Base-by-base conservation (phyloP, 2,329 filamentous ascomycete genomes). In the Xylariaceae sp. region DNA sequence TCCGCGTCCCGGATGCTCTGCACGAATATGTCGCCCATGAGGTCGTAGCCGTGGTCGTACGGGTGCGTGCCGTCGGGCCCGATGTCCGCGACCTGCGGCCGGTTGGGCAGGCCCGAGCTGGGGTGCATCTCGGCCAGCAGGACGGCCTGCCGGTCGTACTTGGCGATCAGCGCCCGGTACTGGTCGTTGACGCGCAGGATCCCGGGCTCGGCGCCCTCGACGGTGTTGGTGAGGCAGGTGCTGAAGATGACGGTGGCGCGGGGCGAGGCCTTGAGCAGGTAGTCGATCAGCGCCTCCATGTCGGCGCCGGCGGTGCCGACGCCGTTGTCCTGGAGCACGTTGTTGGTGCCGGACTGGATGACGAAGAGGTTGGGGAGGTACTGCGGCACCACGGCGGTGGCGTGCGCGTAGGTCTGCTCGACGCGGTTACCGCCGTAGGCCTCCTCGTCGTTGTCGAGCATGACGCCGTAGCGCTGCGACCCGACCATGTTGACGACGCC, bases 281-380 rank as follows among this genome's bases (percentile, higher is more conserved):
- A 61, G 34, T 60, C 45, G 37, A 63, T 52, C 34, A 63, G 49
- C 13, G 48, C 39, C 31, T 51, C 51, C 50, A 63, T 51, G 16
- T 58, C 41, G 17, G 41, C 30, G 19, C 55, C 53, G 1, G 56
- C 50, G 34, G 52, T 48, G 33, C 54, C 44, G 19, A 54, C 44
- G 19, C 60, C 53, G 15, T 41, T 37, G n/a, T 50, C 31, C 28
- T 61, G 59, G 16, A 59, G 47, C 9, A 56, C 56, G 37, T 64
- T 61, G 43, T 63, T 64, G 11, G 60, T 58, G 15, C 62, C 62
- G 19, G 54, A 51, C 26, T 63, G 56, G 38, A 64, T 57, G 15
- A 61, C n/a, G 37, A 63, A 57, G 3, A 63, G 7, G 39, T 64
- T 61, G 3, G 62, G 62, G 28, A 48, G 45, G 16, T 52, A 37